phyloP scores from a whole-genome alignment of 2,329 filamentous ascomycete genomes.

The Stachybotrys elegans region DNA sequence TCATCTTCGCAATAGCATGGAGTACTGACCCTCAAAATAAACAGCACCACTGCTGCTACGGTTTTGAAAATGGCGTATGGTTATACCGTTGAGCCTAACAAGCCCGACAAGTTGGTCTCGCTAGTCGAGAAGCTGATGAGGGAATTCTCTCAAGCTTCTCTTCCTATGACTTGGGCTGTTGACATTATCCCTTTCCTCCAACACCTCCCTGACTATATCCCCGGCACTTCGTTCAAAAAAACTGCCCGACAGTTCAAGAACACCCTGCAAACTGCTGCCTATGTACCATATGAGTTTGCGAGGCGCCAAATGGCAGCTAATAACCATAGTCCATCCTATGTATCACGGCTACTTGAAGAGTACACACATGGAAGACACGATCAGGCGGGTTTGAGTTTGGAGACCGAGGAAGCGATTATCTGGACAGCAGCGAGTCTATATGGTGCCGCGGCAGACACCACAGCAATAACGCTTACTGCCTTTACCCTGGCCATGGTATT shows the following conservation, averaged over 20 bases:
- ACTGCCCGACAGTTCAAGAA: slow-evolving; percentile 13
- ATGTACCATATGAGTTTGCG: slow-evolving; percentile 16
- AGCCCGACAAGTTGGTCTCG: slow-evolving; percentile 12
- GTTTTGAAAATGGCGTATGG: slow-evolving; percentile 12
- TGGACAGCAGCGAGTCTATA: slow-evolving; percentile 12
- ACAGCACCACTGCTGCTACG: slow-evolving; percentile 13
- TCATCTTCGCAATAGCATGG: neutral
- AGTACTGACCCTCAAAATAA: slow-evolving; percentile 1
- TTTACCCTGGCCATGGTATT: slow-evolving; percentile 42
- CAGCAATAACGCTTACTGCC: slow-evolving; percentile 23
- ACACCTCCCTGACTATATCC: slow-evolving; percentile 3
- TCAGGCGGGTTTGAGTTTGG: neutral
- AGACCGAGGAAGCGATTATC: slow-evolving; percentile 9
- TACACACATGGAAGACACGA: no score
- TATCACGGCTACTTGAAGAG: slow-evolving; percentile 5
- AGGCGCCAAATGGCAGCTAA: slow-evolving; percentile 9
- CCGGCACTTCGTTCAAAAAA: slow-evolving; percentile 15
- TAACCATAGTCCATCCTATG: slow-evolving; percentile 8
- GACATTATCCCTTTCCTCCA: slow-evolving; percentile 15
- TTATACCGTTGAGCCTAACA: slow-evolving; percentile 14
- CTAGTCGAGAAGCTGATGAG: slow-evolving; percentile 14
- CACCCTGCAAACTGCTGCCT: slow-evolving; percentile 7
- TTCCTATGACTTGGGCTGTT: slow-evolving; percentile 16
- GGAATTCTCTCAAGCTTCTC: slow-evolving; percentile 15
- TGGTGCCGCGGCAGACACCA: slow-evolving; percentile 16